Evolutionary conservation across 2,329 filamentous ascomycete genomes (phyloP).

Genomic region (Basipetospora chlamydospora): DNA sequence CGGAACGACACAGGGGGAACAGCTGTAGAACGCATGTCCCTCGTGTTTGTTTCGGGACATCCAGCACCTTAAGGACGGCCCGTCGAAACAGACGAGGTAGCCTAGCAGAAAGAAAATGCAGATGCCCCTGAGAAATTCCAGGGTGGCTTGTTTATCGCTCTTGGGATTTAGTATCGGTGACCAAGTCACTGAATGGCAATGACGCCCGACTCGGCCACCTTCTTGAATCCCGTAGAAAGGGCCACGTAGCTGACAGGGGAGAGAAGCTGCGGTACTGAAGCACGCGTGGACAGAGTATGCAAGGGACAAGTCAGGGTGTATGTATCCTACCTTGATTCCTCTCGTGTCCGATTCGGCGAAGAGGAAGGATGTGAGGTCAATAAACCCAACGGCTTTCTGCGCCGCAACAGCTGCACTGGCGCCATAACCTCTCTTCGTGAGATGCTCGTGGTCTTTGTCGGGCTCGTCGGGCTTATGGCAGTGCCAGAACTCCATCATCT

Average conservation of each 20-base stretch:
- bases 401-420: constrained; percentile 61
- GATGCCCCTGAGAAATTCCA: too few relatives aligned
- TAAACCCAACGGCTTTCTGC: constrained; percentile 52
- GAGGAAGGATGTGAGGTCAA: constrained; percentile 68
- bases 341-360: constrained; percentile 53
- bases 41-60: constrained; percentile 33
- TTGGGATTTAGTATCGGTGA: constrained; percentile 59
- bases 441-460: constrained; percentile 25
- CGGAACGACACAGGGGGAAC: neutral
- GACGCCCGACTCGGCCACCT: constrained; percentile 41
- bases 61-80: constrained; percentile 32
- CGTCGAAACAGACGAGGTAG: constrained; percentile 23
- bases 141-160: too few relatives aligned
- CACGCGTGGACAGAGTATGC: constrained; percentile 1
- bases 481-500: constrained; percentile 99
- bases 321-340: constrained; percentile 21
- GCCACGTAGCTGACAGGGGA: too few relatives aligned
- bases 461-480: constrained; percentile 75
- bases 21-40: constrained; percentile 23
- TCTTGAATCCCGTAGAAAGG: constrained; percentile 32
- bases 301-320: constrained; percentile 1
- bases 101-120: constrained; percentile 12
- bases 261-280: too few relatives aligned
- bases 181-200: constrained; percentile 35
- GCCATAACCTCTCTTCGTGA: constrained; percentile 63